phyloP scores from a whole-genome alignment of 164 flowering plant genomes.

The Annona cherimola region DNA sequence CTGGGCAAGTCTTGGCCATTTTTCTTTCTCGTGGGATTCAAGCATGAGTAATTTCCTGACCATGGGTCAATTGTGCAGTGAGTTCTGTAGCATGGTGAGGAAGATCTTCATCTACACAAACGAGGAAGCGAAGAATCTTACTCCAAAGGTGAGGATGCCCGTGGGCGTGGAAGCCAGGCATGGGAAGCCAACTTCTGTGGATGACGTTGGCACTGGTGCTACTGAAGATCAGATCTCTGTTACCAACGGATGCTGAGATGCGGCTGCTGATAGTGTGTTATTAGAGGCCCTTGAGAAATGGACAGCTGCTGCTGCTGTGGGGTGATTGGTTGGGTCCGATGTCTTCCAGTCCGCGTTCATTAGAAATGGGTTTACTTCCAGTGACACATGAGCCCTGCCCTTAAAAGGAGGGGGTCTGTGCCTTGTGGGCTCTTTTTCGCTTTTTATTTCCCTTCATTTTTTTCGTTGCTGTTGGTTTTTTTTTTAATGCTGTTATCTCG shows the following conservation, averaged over 20 bases:
- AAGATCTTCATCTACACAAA: constrained; percentile 70
- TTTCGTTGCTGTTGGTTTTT: not conserved
- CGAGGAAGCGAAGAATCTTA: constrained; percentile 66
- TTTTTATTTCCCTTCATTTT: no score
- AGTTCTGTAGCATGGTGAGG: constrained; percentile 85
- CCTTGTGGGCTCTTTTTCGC: not conserved
- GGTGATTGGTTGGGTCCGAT: not conserved
- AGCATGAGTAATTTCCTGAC: not conserved
- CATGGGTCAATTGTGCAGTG: constrained; percentile 34
- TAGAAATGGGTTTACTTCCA: not conserved
- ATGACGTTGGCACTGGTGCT: not conserved
- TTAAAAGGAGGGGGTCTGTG: not conserved
- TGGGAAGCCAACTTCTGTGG: not conserved
- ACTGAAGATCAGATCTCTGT: not conserved
- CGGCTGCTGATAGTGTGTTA: not conserved
- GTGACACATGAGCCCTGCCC: not conserved
- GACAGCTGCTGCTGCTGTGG: no score
- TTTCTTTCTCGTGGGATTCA: not conserved
- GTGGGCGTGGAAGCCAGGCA: constrained; percentile 34
- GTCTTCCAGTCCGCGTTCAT: not conserved
- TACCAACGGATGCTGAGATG: not conserved
- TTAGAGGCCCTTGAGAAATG: not conserved
- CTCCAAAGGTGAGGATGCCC: constrained; percentile 53
- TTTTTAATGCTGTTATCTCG: not conserved
- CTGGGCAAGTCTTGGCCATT: not conserved